Percentiles rank a stretch among this genome's conserved stretches.
Conservation (phyloP, 2,329 filamentous ascomycete species). For the Aspergillus pseudoterreus region DNA sequence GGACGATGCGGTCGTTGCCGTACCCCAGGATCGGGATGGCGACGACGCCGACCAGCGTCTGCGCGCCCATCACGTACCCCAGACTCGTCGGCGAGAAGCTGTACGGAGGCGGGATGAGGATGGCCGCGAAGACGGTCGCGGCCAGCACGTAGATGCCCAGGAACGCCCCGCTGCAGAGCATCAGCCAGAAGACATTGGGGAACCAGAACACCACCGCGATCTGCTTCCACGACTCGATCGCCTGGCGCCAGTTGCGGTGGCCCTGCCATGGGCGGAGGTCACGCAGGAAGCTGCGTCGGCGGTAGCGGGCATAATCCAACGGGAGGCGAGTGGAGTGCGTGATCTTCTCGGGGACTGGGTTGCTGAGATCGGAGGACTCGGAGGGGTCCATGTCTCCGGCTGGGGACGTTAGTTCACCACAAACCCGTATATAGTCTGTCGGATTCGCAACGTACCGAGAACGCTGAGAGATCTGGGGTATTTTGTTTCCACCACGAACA, state of each 20-base stretch:
- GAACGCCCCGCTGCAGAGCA: constrained; percentile 33
- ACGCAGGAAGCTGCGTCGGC: constrained; percentile 12
- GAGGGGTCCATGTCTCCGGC: neutral
- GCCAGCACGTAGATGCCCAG: constrained; percentile 38
- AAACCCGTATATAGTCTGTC: neutral
- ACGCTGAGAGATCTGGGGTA: constrained; percentile 5
- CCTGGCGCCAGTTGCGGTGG: constrained; percentile 20
- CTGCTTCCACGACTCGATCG: constrained; percentile 18
- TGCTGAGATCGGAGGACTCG: neutral
- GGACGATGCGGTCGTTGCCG: constrained; percentile 34
- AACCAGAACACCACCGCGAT: constrained; percentile 28
- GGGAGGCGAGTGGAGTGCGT: neutral
- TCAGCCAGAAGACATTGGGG: constrained; percentile 37
- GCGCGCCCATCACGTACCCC: constrained; percentile 33
- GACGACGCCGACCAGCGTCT: constrained; percentile 33
- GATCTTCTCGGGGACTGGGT: neutral
- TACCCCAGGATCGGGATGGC: constrained; percentile 35
- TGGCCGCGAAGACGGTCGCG: constrained; percentile 33
- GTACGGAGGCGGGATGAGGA: constrained; percentile 32
- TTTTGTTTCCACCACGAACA: constrained; percentile 36
- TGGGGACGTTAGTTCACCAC: neutral
- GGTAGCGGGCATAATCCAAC: constrained; percentile 24
- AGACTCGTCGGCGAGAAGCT: constrained; percentile 27
- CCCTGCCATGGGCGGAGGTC: neutral
- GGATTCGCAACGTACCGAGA: neutral